Conservation (phyloP, 148 eudicot genomes). For the Amaranthus palmeri region DNA sequence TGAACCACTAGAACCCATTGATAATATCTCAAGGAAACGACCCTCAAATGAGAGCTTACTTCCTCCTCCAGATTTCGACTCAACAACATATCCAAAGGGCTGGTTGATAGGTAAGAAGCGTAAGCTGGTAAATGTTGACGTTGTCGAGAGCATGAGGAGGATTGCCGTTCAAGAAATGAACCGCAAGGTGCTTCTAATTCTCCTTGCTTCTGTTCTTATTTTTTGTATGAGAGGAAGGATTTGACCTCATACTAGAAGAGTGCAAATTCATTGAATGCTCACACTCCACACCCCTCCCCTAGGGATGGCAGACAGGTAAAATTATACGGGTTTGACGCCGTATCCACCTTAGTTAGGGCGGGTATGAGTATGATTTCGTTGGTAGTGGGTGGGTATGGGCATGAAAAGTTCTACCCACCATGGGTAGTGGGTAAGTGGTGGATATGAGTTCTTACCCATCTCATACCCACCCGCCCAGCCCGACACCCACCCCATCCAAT, state of each 20-base stretch:
- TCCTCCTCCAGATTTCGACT: constrained; percentile 92
- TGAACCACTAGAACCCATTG: constrained; percentile 75
- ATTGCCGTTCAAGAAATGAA: constrained; percentile 97
- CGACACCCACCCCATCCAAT: too few relatives aligned
- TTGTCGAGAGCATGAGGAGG: constrained; percentile 93
- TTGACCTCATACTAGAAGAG: neutral
- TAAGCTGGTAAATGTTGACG: constrained; percentile 91
- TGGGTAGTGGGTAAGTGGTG: too few relatives aligned
- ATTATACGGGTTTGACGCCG: too few relatives aligned
- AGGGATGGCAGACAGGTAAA: too few relatives aligned
- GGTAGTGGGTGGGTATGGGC: too few relatives aligned
- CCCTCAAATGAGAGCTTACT: constrained; percentile 80
- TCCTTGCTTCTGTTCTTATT: neutral
- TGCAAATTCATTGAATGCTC: too few relatives aligned
- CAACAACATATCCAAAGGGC: constrained; percentile 77
- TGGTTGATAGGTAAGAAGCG: constrained; percentile 94
- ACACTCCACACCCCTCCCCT: too few relatives aligned
- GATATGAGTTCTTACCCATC: too few relatives aligned
- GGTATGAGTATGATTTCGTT: too few relatives aligned
- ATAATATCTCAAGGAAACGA: constrained; percentile 45
- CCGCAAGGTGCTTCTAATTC: constrained; percentile 56
- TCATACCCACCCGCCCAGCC: too few relatives aligned
- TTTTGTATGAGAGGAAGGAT: neutral
- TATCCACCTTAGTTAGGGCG: too few relatives aligned
- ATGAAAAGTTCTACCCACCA: too few relatives aligned